A percentile compares a stretch with the other conserved stretches of the same genome.
Evolutionary conservation across 2,329 filamentous ascomycete species (phyloP).

Genomic region (Thielaviopsis euricoi): DNA sequence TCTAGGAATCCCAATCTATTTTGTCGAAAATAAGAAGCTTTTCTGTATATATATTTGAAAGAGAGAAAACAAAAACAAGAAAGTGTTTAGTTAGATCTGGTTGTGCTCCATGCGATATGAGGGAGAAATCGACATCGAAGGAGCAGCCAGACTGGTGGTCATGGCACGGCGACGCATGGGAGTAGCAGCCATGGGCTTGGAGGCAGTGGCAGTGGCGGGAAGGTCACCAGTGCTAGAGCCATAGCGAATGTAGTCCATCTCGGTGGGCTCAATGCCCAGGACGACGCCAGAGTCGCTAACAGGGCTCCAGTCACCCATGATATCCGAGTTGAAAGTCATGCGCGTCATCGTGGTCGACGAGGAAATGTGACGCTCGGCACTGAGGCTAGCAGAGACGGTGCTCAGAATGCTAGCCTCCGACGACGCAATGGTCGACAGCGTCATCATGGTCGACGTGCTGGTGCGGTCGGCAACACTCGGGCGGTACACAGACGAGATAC

Average conservation of each 20-base stretch:
- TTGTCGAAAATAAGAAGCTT: background rate
- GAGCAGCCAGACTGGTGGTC: constrained; percentile 29
- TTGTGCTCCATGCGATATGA: constrained; percentile 20
- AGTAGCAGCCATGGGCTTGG: background rate
- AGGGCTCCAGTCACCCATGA: constrained; percentile 13
- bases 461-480: constrained; percentile 26
- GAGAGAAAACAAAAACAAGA: no score
- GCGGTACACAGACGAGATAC: constrained; percentile 17
- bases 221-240: constrained; percentile 11
- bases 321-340: constrained; percentile 32
- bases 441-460: constrained; percentile 37
- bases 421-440: constrained; percentile 19
- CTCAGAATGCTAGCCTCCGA: constrained; percentile 2
- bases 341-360: constrained; percentile 36
- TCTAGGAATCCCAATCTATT: background rate
- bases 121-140: constrained; percentile 29
- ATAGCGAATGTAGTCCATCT: constrained; percentile 8
- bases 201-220: constrained; percentile 9
- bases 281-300: constrained; percentile 16
- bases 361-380: constrained; percentile 33
- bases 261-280: constrained; percentile 7
- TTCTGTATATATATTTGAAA: background rate
- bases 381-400: constrained; percentile 26
- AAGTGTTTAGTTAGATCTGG: constrained; percentile 1
- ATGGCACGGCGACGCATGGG: constrained; percentile 24